Base-by-base conservation (phyloP, 345 rosid species). In the Eucalyptus erythrocorys region DNA sequence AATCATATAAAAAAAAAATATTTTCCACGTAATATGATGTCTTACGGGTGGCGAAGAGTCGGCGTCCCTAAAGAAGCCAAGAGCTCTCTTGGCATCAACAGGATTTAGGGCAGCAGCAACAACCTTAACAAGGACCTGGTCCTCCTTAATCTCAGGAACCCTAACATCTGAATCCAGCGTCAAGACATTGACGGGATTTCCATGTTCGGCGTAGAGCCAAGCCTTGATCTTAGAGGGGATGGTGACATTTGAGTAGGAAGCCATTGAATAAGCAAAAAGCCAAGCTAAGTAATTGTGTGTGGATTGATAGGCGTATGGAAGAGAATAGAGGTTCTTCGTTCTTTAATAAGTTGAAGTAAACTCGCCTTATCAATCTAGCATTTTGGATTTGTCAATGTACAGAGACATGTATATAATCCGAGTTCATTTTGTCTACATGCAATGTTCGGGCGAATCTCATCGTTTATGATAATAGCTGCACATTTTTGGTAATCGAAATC, bases 21-120 rank as follows among this genome's bases (percentile, higher is more conserved):
- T 51, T 51, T 19, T 51, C 13, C 21, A 7, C 37, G 15, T 34
- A 16, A 68, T 5, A 34, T 17, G 80, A 68, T 34, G 88, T 43
- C 50, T 88, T 93, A 97, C 97, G 90, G 97, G 97, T 42, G 94
- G 95, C 88, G 94, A 95, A 85, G 96, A 94, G 91, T 96, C 97
- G 7, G 97, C 92, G 90, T 96, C 94, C 92, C 95, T 94, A 88
- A 96, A 95, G 89, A 94, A 94, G 42, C 99, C 98, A 90, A 92
- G 95, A 81, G 95, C 93, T 88, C 99, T 88, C 89, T 96, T 96
- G 22, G 90, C 94, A 87, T 97, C 99, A 86, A 96, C 98, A 80
- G 97, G 99, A 88, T 97, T 96, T 86, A 97, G 97, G 82, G 95
- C 99, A 47, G 96, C 97, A 89, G 99, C 97, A 88, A 89, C 91